Evolutionary conservation across 257 asterid species (phyloP).

Genomic region (Salvia rosmarinus): DNA sequence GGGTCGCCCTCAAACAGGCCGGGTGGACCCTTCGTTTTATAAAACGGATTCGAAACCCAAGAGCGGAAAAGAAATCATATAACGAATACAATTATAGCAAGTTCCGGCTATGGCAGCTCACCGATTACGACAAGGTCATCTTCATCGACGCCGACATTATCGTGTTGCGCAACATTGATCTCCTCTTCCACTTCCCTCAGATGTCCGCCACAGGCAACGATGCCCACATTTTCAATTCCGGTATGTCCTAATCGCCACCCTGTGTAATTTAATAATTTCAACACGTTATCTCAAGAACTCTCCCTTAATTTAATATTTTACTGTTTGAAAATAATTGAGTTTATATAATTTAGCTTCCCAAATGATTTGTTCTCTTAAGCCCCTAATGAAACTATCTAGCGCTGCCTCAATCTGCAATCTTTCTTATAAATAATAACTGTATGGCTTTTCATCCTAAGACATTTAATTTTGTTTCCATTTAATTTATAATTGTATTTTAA

Average conservation of each 20-base stretch:
- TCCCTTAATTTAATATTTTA: no score
- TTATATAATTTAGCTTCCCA: no score
- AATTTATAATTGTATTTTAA: no score
- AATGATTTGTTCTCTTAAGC: no score
- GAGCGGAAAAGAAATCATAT: slow-evolving; percentile 65
- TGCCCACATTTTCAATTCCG: slow-evolving; percentile 75
- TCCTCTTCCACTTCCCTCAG: slow-evolving; percentile 75
- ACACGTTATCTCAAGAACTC: no score
- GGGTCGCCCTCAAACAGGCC: slow-evolving; percentile 58
- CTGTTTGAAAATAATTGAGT: no score
- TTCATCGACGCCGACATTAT: slow-evolving; percentile 83
- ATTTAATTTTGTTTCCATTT: no score
- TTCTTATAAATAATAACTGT: no score
- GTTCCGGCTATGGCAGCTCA: slow-evolving; percentile 83
- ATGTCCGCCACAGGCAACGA: slow-evolving; percentile 87
- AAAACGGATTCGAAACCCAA: slow-evolving; percentile 74
- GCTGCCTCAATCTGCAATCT: no score
- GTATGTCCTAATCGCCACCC: slow-evolving; percentile 17
- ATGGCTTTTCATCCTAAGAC: no score
- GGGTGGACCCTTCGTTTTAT: slow-evolving; percentile 81
- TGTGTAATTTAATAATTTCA: no score
- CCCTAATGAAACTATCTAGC: no score
- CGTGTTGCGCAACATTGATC: slow-evolving; percentile 63
- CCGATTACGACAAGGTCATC: slow-evolving; percentile 69
- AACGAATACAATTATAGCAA: slow-evolving; percentile 90